These are phyloP conservation scores for Austroboletus eburneus DNA, from an alignment of 768 basidiomycete genomes.

Conservation along the genomic window DNA sequence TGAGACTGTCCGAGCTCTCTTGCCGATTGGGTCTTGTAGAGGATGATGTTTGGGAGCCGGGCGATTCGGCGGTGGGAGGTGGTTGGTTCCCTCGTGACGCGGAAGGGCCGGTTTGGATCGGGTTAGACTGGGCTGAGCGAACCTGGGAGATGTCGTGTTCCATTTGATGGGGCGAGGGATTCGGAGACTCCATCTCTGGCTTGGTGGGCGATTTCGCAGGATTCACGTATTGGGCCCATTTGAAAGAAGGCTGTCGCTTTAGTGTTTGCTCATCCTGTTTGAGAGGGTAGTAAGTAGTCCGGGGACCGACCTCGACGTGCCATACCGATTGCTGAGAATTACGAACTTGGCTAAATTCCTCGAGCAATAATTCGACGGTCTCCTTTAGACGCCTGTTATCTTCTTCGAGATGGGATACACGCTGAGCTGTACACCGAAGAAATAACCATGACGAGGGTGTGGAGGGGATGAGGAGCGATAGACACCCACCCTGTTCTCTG, in stretches of 20 bases:
- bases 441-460: neutral
- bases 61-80: constrained; percentile 29
- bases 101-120: constrained; percentile 15
- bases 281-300: constrained; percentile 11
- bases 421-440: constrained; percentile 49
- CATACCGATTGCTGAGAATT: constrained; percentile 26
- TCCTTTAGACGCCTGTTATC: constrained; percentile 71
- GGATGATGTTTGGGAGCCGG: constrained; percentile 25
- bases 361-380: constrained; percentile 57
- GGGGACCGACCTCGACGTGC: constrained; percentile 1
- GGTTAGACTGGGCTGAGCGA: constrained; percentile 25
- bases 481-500: constrained; percentile 64
- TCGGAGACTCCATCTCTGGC: constrained; percentile 67
- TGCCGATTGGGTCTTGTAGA: constrained; percentile 45
- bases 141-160: constrained; percentile 61
- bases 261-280: constrained; percentile 43
- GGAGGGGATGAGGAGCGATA: neutral
- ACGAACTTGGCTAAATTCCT: constrained; percentile 54
- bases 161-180: constrained; percentile 70
- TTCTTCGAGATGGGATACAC: constrained; percentile 66
- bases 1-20: constrained; percentile 71
- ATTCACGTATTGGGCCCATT: constrained; percentile 82
- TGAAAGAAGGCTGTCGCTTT: constrained; percentile 76
- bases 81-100: constrained; percentile 30
- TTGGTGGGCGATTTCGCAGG: constrained; percentile 80